Evolutionary conservation across 1,284 basidiomycete genomes (phyloP).

Genomic region (Quambalaria eucalypti): DNA sequence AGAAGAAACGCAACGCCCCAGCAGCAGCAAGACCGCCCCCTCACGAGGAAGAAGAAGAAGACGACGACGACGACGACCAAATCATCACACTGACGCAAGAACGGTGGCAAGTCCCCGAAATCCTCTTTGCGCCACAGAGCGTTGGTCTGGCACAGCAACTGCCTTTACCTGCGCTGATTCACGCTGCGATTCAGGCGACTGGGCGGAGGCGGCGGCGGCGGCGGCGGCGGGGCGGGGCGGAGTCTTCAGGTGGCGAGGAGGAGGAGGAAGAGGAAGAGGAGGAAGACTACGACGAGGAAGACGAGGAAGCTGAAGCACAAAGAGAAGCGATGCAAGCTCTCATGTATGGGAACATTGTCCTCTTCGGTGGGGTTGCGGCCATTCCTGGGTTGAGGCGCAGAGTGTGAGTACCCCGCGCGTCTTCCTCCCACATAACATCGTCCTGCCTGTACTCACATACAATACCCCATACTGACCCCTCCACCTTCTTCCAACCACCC

Average conservation of each 20-base stretch:
- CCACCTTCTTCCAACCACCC: too few species aligned
- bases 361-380: constrained; percentile 73
- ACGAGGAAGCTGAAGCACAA: neutral
- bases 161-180: constrained; percentile 67
- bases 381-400: constrained; percentile 58
- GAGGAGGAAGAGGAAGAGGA: too few species aligned
- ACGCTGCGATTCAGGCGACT: constrained; percentile 57
- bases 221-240: constrained; percentile 52
- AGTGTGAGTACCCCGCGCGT: too few species aligned
- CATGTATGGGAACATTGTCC: constrained; percentile 86
- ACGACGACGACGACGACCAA: constrained; percentile 57
- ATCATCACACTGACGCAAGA: constrained; percentile 78
- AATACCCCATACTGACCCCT: too few species aligned
- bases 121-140: constrained; percentile 77
- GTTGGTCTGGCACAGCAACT: constrained; percentile 58
- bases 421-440: too few species aligned
- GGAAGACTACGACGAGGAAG: too few species aligned
- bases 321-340: constrained; percentile 66
- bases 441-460: too few species aligned
- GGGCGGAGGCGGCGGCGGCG: neutral
- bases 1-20: neutral
- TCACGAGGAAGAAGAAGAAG: constrained; percentile 4
- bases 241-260: neutral
- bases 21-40: neutral
- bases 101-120: constrained; percentile 76